phyloP scores from a whole-genome alignment of 176 grass and related monocot genomes.

The barley (Hordeum vulgare) region MorexV3_pseudomolecules_assembly NC_058523.1:513850415-513850914 shows the following conservation, averaged over 20 bases:
- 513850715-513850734: neutral
- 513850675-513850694: neutral
- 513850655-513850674: neutral
- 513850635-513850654: conserved; percentile 7
- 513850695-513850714: neutral
- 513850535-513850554: conserved; percentile 10
- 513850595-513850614: neutral
- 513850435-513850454: neutral
- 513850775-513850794: conserved; percentile 1
- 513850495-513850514: conserved; percentile 3
- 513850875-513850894: neutral
- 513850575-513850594: neutral
- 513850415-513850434: neutral
- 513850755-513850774: conserved; percentile 21
- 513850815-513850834: neutral
- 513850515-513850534: neutral
- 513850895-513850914: neutral
- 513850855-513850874: neutral
- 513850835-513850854: neutral
- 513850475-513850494: conserved; percentile 1
- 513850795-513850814: neutral
- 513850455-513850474: conserved; percentile 3
- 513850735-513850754: conserved; percentile 6
- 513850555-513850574: conserved; percentile 1
- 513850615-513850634: neutral